These are phyloP conservation scores for Cladophialophora immunda DNA, from an alignment of 2,329 filamentous ascomycete species.

Conservation along the genomic window DNA sequence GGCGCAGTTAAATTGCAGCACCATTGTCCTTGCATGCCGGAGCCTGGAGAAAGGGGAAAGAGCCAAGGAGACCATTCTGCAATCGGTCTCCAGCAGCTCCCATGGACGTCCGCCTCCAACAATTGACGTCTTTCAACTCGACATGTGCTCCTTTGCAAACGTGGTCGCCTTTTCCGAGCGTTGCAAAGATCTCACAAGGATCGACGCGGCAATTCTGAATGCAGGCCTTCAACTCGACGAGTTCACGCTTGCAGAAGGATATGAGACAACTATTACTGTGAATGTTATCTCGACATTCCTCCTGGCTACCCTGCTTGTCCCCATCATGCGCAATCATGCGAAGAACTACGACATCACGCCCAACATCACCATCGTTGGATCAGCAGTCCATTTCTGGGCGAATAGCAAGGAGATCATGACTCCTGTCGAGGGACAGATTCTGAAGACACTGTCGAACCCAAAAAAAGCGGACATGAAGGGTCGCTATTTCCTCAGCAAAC, in stretches of 20 bases:
- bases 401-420: slow-evolving; percentile 38
- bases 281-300: slow-evolving; percentile 44
- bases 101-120: slow-evolving; percentile 22
- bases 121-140: slow-evolving; percentile 44
- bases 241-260: slow-evolving; percentile 44
- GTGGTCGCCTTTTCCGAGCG: slow-evolving; percentile 49
- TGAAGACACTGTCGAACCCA: slow-evolving; percentile 42
- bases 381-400: slow-evolving; percentile 50
- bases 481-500: slow-evolving; percentile 58
- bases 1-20: slow-evolving; percentile 50
- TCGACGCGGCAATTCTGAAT: slow-evolving; percentile 53
- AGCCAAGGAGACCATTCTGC: slow-evolving; percentile 47
- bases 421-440: slow-evolving; percentile 32
- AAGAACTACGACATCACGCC: slow-evolving; percentile 42
- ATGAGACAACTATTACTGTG: slow-evolving; percentile 42
- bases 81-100: slow-evolving; percentile 12
- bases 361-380: slow-evolving; percentile 44
- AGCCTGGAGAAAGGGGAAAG: slow-evolving; percentile 48
- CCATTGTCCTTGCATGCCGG: slow-evolving; percentile 57
- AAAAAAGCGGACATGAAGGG: slow-evolving; percentile 49
- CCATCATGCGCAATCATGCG: slow-evolving; percentile 53
- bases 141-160: slow-evolving; percentile 49
- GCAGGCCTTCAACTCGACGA: slow-evolving; percentile 52
- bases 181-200: slow-evolving; percentile 43
- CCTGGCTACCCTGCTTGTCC: slow-evolving; percentile 39